Evolutionary conservation across 148 eudicot genomes (phyloP).

Genomic region (Spergularia marina): DNA sequence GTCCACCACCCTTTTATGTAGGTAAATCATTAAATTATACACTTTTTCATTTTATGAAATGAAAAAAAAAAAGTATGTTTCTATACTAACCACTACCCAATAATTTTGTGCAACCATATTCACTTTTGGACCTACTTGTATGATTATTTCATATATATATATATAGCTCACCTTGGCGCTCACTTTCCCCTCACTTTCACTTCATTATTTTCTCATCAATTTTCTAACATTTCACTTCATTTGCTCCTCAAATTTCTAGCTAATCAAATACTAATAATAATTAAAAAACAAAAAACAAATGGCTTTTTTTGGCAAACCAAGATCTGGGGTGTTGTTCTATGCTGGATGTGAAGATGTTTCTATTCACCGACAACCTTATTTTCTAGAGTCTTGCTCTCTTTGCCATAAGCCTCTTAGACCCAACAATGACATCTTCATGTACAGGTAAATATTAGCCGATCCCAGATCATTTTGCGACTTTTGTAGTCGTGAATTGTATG

Average conservation of each 20-base stretch:
- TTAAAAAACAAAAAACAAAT: not conserved
- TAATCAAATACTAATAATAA: not conserved
- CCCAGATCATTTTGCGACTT: too few relatives aligned
- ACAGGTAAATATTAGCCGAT: slow-evolving; percentile 49
- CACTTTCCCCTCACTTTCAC: slow-evolving; percentile 18
- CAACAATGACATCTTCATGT: slow-evolving; percentile 80
- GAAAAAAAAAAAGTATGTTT: too few relatives aligned
- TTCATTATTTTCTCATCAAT: slow-evolving; percentile 10
- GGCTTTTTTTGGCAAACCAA: slow-evolving; percentile 19
- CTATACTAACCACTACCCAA: not conserved
- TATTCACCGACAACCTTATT: slow-evolving; percentile 46
- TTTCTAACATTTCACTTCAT: not conserved
- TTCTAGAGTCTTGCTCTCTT: slow-evolving; percentile 75
- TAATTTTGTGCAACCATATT: too few relatives aligned
- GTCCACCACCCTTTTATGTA: slow-evolving; percentile 12
- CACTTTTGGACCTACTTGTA: slow-evolving; percentile 17
- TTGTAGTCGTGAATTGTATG: too few relatives aligned
- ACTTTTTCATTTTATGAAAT: too few relatives aligned
- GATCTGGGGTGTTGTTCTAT: slow-evolving; percentile 35
- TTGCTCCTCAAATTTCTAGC: not conserved
- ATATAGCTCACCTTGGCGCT: slow-evolving; percentile 10
- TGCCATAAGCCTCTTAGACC: slow-evolving; percentile 56
- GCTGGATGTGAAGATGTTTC: slow-evolving; percentile 42
- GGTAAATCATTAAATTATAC: slow-evolving; percentile 26
- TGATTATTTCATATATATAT: slow-evolving; percentile 8